Evolutionary conservation across 2,329 filamentous ascomycete species (phyloP).

Genomic region (Colletotrichum falcatum): DNA sequence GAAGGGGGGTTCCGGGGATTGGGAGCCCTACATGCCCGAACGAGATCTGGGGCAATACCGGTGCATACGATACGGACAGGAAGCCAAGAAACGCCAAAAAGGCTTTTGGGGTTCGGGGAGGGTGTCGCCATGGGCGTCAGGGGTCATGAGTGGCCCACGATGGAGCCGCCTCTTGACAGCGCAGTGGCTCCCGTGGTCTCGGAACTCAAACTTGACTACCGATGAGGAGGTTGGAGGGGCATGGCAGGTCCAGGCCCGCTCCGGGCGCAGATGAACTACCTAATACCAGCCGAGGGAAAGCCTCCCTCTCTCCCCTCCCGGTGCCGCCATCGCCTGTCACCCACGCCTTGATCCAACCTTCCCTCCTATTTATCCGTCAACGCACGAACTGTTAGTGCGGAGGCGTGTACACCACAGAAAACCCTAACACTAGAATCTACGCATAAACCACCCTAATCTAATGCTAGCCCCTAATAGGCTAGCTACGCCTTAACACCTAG

Average conservation of each 20-base stretch:
- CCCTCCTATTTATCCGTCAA: no score
- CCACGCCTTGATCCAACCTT: no score
- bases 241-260: conserved; percentile 18
- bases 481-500: no score
- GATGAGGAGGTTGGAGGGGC: conserved; percentile 32
- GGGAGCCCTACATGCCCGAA: conserved; percentile 10
- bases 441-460: no score
- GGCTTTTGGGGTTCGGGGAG: conserved; percentile 5
- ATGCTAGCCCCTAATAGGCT: no score
- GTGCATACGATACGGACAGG: conserved; percentile 21
- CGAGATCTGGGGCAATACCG: conserved; percentile 17
- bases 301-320: background rate
- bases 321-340: background rate
- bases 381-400: no score
- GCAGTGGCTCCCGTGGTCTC: conserved; percentile 37
- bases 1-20: no score
- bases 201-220: conserved; percentile 41
- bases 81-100: conserved; percentile 34
- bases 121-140: conserved; percentile 13
- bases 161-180: conserved; percentile 34
- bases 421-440: no score
- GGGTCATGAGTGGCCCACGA: conserved; percentile 13
- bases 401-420: no score
- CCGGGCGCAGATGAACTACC: conserved; percentile 21
- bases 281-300: conserved; percentile 6